A percentile compares a stretch with the other conserved stretches of the same genome.
Conservation (phyloP, 2,329 filamentous ascomycete genomes). For the Penicillium sclerotigenum region DNA sequence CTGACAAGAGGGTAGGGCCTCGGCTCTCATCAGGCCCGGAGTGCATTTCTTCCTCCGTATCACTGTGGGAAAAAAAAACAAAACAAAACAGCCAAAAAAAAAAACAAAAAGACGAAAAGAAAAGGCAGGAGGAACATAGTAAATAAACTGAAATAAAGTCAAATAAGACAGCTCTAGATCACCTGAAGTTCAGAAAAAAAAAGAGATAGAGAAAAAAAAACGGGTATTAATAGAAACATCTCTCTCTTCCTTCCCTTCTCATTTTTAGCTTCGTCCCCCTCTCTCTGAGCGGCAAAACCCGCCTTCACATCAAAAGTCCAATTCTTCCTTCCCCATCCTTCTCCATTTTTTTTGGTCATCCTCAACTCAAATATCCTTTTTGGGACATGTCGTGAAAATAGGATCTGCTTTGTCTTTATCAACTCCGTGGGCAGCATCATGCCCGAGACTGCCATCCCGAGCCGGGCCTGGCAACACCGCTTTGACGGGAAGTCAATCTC, state of each 20-base stretch:
- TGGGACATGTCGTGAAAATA: slow-evolving; percentile 16
- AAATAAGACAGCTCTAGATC: slow-evolving; percentile 5
- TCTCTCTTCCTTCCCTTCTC: not conserved
- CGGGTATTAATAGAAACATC: slow-evolving; percentile 13
- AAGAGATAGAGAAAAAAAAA: not conserved
- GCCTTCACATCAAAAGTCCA: slow-evolving; percentile 8
- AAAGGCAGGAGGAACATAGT: not conserved
- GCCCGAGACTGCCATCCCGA: slow-evolving; percentile 12
- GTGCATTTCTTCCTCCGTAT: not conserved
- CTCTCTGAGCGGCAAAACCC: slow-evolving; percentile 21
- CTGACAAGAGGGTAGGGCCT: not conserved
- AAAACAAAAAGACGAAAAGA: not conserved
- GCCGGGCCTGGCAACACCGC: slow-evolving; percentile 24
- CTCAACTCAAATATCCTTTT: slow-evolving; percentile 12
- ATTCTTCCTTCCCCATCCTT: slow-evolving; percentile 8
- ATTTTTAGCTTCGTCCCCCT: slow-evolving; percentile 6
- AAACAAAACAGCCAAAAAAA: not conserved
- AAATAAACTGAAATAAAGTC: not conserved
- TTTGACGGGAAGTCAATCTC: slow-evolving; percentile 32
- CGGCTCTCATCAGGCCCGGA: not conserved
- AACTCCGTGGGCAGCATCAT: slow-evolving; percentile 18
- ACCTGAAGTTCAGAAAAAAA: not conserved
- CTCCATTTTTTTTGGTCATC: not conserved
- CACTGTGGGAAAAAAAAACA: not conserved
- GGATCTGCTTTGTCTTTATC: slow-evolving; percentile 4